A percentile compares a stretch with the other conserved stretches of the same genome.
Conservation (phyloP, 2,329 filamentous ascomycete genomes). For the Aspergillus carbonarius region DNA sequence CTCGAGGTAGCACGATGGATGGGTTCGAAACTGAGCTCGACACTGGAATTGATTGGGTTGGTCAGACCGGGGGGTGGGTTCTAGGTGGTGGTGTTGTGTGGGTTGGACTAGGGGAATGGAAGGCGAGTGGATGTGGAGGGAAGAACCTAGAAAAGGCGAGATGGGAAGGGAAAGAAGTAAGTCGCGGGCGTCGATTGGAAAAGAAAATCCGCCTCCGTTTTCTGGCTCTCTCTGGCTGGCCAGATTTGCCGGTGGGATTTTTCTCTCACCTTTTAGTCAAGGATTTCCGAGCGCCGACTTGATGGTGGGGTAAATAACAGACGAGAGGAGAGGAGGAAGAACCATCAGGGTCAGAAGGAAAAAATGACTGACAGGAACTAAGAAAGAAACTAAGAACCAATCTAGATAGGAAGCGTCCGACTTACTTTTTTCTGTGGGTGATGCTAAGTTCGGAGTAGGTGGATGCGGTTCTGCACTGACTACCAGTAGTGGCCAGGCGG, state of each 20-base stretch:
- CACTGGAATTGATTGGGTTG: background rate
- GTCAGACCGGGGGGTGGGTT: background rate
- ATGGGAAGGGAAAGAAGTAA: background rate
- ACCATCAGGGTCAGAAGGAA: background rate
- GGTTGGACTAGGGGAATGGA: background rate
- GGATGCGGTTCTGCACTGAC: background rate
- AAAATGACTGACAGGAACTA: background rate
- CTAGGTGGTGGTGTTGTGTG: background rate
- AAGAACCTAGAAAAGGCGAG: constrained; percentile 1
- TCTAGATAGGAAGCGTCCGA: background rate
- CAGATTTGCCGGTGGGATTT: too few species aligned
- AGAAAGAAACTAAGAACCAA: background rate
- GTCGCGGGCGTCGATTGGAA: background rate
- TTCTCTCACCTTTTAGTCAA: too few species aligned
- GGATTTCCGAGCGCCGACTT: too few species aligned
- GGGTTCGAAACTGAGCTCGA: constrained; percentile 2
- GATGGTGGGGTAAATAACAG: background rate
- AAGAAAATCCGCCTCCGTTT: too few species aligned
- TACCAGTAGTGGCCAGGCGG: background rate
- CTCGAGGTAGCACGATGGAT: constrained; percentile 34
- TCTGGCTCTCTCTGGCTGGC: too few species aligned
- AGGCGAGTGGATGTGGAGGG: background rate
- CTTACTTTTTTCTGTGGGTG: background rate
- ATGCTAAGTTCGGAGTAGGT: background rate
- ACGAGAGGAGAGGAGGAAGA: background rate